phyloP scores from a whole-genome alignment of 1,284 basidiomycete species.

The Fomes fomentarius region DNA sequence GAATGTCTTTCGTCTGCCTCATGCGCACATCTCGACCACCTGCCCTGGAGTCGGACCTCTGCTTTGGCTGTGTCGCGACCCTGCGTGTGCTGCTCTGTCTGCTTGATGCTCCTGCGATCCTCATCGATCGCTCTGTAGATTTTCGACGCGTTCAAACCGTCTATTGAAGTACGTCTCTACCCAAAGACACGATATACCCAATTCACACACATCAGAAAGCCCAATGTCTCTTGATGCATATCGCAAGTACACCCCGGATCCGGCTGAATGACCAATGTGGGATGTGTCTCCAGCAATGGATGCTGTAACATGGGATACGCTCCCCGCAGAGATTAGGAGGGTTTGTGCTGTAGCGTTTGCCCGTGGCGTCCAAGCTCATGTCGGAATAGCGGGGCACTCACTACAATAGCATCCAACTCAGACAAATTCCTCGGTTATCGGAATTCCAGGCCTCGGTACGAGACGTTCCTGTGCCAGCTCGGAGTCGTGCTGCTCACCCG shows the following conservation, averaged over 20 bases:
- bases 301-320: conserved; percentile 61
- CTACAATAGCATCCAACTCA: conserved; percentile 54
- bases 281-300: conserved; percentile 59
- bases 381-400: conserved; percentile 59
- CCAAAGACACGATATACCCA: conserved; percentile 16
- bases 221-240: conserved; percentile 59
- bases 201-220: conserved; percentile 25
- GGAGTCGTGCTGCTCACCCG: neutral
- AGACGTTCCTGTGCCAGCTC: conserved; percentile 7
- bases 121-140: conserved; percentile 40
- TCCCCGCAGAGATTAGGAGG: conserved; percentile 66
- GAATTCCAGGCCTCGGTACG: conserved; percentile 57
- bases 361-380: neutral
- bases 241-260: conserved; percentile 63
- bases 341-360: conserved; percentile 37
- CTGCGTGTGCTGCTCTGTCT: too few relatives aligned
- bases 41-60: too few relatives aligned
- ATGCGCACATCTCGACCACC: too few relatives aligned
- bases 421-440: conserved; percentile 48
- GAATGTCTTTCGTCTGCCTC: too few relatives aligned
- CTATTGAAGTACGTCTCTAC: conserved; percentile 22
- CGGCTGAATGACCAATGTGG: conserved; percentile 53
- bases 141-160: conserved; percentile 50
- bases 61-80: too few relatives aligned
- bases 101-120: too few relatives aligned